Conservation (phyloP, 192 early-diverging fungal genomes). For the Helicostylum pulchrum region DNA sequence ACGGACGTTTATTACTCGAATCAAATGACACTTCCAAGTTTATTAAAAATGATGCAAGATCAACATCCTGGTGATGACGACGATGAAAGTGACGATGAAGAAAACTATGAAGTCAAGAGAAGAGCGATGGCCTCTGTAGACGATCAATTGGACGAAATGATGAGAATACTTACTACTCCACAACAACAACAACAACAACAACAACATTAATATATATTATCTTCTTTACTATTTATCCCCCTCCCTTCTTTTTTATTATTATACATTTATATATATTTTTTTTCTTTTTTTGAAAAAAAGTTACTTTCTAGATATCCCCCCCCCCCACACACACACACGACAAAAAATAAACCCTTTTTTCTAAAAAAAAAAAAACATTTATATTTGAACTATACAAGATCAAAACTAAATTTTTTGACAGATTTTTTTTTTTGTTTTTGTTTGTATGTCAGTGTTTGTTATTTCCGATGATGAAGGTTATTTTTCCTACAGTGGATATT, state of each 20-base stretch:
- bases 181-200: not conserved
- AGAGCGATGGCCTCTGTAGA: constrained; percentile 16
- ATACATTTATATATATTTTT: not conserved
- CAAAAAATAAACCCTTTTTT: too few species aligned
- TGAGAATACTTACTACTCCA: constrained; percentile 1
- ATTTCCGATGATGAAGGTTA: too few species aligned
- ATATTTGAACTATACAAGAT: too few species aligned
- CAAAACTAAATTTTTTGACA: too few species aligned
- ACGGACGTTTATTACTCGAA: constrained; percentile 10
- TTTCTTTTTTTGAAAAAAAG: too few species aligned
- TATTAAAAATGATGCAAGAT: constrained; percentile 16
- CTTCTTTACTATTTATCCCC: not conserved
- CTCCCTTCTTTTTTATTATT: not conserved
- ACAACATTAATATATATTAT: not conserved
- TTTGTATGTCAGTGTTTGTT: too few species aligned
- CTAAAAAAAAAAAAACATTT: not conserved
- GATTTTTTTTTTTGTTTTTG: too few species aligned
- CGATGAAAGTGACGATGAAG: not conserved
- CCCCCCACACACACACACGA: too few species aligned
- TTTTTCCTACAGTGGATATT: too few species aligned
- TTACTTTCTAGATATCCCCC: too few species aligned
- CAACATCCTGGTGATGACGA: not conserved
- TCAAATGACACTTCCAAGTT: not conserved
- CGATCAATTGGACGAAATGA: constrained; percentile 17
- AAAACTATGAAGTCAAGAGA: not conserved